phyloP scores from a whole-genome alignment of 139 green algal genomes.

The Tetraselmis chui region DNA sequence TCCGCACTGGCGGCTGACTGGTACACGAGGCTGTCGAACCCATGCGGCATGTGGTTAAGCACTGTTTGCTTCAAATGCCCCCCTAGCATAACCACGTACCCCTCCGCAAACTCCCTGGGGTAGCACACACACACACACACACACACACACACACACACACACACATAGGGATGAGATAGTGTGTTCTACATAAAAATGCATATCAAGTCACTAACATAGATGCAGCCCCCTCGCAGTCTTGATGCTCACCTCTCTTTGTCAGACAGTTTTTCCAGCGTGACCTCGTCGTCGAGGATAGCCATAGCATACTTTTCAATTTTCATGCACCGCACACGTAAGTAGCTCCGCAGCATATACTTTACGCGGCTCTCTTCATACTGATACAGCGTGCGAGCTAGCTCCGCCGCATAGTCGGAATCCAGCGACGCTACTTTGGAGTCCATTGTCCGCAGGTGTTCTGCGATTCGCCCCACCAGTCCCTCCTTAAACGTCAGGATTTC shows the following conservation, averaged over 20 bases:
- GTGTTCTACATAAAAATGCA: too few species aligned
- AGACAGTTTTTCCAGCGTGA: not conserved
- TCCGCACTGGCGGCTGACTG: constrained; percentile 21
- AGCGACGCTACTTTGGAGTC: not conserved
- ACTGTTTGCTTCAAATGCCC: constrained; percentile 30
- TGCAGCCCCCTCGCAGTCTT: too few species aligned
- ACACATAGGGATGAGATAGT: too few species aligned
- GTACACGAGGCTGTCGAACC: constrained; percentile 31
- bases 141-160: too few species aligned
- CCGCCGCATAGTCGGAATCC: not conserved
- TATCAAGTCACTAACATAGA: too few species aligned
- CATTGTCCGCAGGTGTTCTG: not conserved
- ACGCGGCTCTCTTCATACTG: not conserved
- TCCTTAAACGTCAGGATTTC: not conserved
- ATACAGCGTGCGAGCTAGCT: not conserved
- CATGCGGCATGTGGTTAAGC: constrained; percentile 20
- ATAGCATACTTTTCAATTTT: not conserved
- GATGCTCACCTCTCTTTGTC: not conserved
- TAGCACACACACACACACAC: too few species aligned
- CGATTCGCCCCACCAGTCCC: not conserved
- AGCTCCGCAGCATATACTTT: not conserved
- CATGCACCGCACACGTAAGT: not conserved
- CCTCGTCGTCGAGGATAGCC: not conserved
- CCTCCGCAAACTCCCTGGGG: constrained; percentile 14
- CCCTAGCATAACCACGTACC: constrained; percentile 31